Base-by-base conservation (phyloP, 441 rosid genomes). In the Hypseocharis bilobata region DNA sequence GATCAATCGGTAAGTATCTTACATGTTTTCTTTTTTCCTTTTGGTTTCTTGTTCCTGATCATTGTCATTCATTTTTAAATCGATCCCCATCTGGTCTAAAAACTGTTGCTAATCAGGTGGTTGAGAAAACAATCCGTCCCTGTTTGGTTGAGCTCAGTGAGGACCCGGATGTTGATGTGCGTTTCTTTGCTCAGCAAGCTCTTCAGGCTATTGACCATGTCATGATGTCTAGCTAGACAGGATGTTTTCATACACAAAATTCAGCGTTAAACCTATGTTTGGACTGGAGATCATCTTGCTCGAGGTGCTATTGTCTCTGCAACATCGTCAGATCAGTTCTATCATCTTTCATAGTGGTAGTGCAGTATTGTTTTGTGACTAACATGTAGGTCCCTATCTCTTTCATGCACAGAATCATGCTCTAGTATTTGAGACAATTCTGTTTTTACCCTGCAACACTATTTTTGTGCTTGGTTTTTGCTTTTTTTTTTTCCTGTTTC, bases 111-210 rank as follows among this genome's bases (percentile, higher is more conserved):
- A 19, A 67, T 67, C 76, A 90, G 98, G 89, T 85, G 74, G 90
- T 79, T 70, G 97, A 87, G 82, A 84, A 80, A 65, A 83, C 80
- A 32, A 85, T 93, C 45, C 83, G 86, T 23, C 88, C 96, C 14
- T 80, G 90, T 72, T 78, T 91, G 81, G 91, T 85, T 16, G 96
- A 91, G 72, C 85, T 93, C 27, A 83, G 84, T 3, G 98, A 93
- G 81, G 97, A 91, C 54, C 93, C 98, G 17, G 98, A 93, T 60
- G 97, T 87, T 25, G 96, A 88, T 74, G 99, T 88, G 45, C 78
- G 99, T 3, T 93, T 82, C 67, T 93, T 85, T 56, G 91, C 93
- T 10, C 80, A 70, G 59, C 86, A 85, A 86, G 99, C 96, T n/a
- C 75, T 93, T 19, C 89, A 84, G 69, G 79, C 95, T 0, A 85